Base-by-base conservation (phyloP, 805 yeast species). In the Metschnikowia chrysomelidarum region DNA sequence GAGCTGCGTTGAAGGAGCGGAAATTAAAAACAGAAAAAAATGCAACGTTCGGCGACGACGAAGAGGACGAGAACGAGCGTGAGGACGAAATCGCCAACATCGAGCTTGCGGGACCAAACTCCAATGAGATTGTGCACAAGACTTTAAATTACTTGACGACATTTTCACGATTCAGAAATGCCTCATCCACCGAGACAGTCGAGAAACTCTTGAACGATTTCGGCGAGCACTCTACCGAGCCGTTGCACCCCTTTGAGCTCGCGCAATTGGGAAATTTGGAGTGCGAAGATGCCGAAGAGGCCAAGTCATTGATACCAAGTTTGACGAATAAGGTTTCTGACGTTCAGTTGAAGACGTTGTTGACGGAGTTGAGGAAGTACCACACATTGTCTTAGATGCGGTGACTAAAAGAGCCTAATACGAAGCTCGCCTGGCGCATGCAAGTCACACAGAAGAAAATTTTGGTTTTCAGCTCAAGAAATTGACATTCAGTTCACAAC, bases 281-380 rank as follows among this genome's bases (percentile, higher is more conserved):
- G 19, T 89, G 97, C 62, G 98, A 91, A 55, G 97, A 91, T 44
- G 88, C 95, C 5, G 98, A 86, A 55, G 98, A 93, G 67, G 98
- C 98, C 23, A 87, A 87, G 62, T 86, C 96, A 12, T 71, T 93
- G 53, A 82, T 93, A 40, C 97, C 98, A 30, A 84, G 95, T 60
- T 71, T 93, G 54, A 73, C 76, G 16, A 78, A 74, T 42, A 89
- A 89, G 60, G 87, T 85, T 34, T 76, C 84, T 7, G 95, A 88
- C 47, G 84, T 85, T 27, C 97, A 89, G 54, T 66, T 93, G 41
- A 95, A 88, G 59, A 80, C 86, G 30, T 73, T 91, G 38, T 70
- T 93, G 49, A 94, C 89, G 48, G 96, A 93, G 66, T 71, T 91
- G 54, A 78, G 95, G 47, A 77, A 67, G 47, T 67, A 67, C 46